phyloP scores from a whole-genome alignment of 495 filamentous ascomycete species.

The Xylaria telfairii region DNA sequence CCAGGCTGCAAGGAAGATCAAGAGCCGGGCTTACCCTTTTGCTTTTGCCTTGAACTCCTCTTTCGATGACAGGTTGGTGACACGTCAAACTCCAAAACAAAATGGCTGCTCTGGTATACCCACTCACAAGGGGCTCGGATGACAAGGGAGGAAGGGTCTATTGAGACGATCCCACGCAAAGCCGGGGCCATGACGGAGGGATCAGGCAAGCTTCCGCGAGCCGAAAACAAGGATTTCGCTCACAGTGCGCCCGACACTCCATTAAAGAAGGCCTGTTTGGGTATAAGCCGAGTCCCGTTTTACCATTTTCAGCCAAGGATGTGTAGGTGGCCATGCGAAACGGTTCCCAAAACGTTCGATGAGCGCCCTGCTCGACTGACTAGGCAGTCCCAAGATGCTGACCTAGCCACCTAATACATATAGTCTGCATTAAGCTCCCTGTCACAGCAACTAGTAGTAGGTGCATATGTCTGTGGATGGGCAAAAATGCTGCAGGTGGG shows the following conservation, averaged over 20 bases:
- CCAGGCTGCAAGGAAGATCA: constrained; percentile 16
- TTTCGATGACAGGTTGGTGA: constrained; percentile 8
- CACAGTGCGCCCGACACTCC: constrained; percentile 4
- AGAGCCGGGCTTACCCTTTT: constrained; percentile 13
- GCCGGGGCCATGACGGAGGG: constrained; percentile 2
- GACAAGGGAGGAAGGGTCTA: constrained; percentile 3
- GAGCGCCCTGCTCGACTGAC: neutral
- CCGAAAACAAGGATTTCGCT: constrained; percentile 19
- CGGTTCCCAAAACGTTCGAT: constrained; percentile 25
- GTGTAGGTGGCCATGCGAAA: constrained; percentile 12
- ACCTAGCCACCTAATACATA: neutral
- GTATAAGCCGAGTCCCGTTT: neutral
- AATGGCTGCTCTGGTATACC: constrained; percentile 11
- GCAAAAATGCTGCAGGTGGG: neutral
- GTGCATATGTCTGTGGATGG: constrained; percentile 12
- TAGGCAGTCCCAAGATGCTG: neutral
- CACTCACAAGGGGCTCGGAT: constrained; percentile 14
- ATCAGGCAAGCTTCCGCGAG: constrained; percentile 27
- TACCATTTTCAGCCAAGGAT: constrained; percentile 20
- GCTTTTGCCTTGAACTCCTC: constrained; percentile 11
- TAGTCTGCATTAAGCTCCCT: neutral
- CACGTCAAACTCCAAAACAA: constrained; percentile 21
- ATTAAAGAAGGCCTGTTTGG: neutral
- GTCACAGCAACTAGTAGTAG: constrained; percentile 20
- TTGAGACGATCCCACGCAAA: constrained; percentile 25